Conservation (phyloP, 805 yeast genomes). For the Brettanomyces sp. region DNA sequence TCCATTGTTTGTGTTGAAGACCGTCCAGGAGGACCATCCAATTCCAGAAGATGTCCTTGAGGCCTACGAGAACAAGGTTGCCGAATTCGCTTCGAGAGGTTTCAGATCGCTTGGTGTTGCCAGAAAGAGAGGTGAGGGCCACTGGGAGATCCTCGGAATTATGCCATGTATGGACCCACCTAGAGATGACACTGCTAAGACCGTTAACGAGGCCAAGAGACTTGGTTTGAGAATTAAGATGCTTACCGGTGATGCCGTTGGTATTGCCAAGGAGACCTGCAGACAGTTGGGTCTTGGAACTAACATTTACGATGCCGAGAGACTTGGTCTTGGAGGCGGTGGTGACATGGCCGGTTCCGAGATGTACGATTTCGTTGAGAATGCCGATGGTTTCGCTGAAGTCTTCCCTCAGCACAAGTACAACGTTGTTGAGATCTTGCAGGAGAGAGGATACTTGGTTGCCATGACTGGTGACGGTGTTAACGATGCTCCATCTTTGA, state of each 20-base stretch:
- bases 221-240: constrained; percentile 92
- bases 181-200: constrained; percentile 93
- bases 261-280: constrained; percentile 96
- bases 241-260: constrained; percentile 98
- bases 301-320: constrained; percentile 91
- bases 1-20: constrained; percentile 89
- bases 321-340: constrained; percentile 85
- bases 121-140: constrained; percentile 95
- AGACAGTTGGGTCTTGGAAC: constrained; percentile 94
- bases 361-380: constrained; percentile 91
- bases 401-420: constrained; percentile 96
- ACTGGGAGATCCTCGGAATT: constrained; percentile 95
- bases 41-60: constrained; percentile 87
- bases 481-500: constrained; percentile 91
- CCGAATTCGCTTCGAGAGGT: constrained; percentile 96
- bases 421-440: constrained; percentile 88
- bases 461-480: constrained; percentile 99
- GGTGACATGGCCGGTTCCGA: constrained; percentile 95
- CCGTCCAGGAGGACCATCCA: constrained; percentile 94
- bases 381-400: constrained; percentile 96
- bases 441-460: constrained; percentile 89
- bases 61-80: constrained; percentile 92
- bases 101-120: constrained; percentile 98
- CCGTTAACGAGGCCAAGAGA: constrained; percentile 81
- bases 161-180: constrained; percentile 99